Conservation (phyloP, 2,329 filamentous ascomycete species). For the Fusarium papillatum region DNA sequence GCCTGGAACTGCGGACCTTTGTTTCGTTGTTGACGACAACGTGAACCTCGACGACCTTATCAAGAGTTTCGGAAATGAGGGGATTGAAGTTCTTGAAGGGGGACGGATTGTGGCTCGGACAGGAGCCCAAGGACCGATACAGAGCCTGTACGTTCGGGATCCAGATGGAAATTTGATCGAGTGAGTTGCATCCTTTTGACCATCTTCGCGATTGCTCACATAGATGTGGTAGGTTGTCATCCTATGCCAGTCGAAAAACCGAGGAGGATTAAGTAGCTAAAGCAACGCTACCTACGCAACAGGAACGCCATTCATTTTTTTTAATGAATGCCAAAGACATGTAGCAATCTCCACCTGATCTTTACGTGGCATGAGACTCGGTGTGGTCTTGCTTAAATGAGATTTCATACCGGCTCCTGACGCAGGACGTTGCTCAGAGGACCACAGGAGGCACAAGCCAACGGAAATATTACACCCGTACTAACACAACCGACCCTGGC, state of each 20-base stretch:
- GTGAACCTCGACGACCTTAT: slow-evolving; percentile 60
- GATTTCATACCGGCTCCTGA: slow-evolving; percentile 8
- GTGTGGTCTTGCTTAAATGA: no score
- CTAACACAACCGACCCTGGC: no score
- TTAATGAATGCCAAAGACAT: no score
- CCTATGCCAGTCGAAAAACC: neutral
- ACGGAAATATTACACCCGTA: no score
- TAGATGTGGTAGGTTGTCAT: neutral
- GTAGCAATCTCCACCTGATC: no score
- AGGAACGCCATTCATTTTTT: no score
- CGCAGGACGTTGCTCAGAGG: neutral
- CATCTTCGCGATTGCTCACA: accelerated
- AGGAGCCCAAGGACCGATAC: slow-evolving; percentile 66
- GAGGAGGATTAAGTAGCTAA: neutral
- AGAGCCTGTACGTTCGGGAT: slow-evolving; percentile 72
- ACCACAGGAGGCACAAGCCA: no score
- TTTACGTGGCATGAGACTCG: no score
- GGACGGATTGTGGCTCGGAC: slow-evolving; percentile 65
- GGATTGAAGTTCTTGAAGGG: slow-evolving; percentile 64
- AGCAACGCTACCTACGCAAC: neutral
- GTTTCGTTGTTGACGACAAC: slow-evolving; percentile 66
- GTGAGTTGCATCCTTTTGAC: slow-evolving; percentile 53
- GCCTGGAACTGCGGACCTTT: slow-evolving; percentile 71
- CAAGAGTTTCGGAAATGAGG: slow-evolving; percentile 54
- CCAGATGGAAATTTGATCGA: slow-evolving; percentile 74